A percentile compares a stretch with the other conserved stretches of the same genome.
Conservation (phyloP, 2,329 filamentous ascomycete species). For the Albophoma yamanashiensis region DNA sequence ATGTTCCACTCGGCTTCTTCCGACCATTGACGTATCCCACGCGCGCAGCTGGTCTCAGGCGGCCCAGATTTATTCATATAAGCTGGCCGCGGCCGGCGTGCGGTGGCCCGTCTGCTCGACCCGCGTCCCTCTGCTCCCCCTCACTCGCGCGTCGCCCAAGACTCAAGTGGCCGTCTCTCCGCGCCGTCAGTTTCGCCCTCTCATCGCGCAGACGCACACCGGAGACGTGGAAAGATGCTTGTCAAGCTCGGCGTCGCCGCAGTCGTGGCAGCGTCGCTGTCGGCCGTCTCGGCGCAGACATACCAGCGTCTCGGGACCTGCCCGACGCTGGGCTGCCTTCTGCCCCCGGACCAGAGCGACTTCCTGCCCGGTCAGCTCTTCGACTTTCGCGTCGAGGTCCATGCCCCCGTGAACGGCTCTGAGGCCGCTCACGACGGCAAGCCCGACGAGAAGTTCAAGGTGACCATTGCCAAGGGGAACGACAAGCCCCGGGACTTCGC, state of each 20-base stretch:
- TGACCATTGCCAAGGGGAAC: slow-evolving; percentile 60
- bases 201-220: not conserved
- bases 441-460: slow-evolving; percentile 65
- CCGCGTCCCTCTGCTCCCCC: not conserved
- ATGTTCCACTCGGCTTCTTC: slow-evolving; percentile 1
- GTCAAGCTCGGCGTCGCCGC: slow-evolving; percentile 24
- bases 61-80: not conserved
- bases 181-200: not conserved
- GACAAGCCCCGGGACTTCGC: slow-evolving; percentile 41
- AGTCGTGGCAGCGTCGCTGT: slow-evolving; percentile 21
- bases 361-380: slow-evolving; percentile 79
- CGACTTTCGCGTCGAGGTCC: slow-evolving; percentile 73
- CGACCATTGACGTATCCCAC: not conserved
- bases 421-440: slow-evolving; percentile 60
- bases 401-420: slow-evolving; percentile 71
- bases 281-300: slow-evolving; percentile 41
- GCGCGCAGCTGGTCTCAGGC: not conserved
- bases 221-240: slow-evolving; percentile 16
- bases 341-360: slow-evolving; percentile 58
- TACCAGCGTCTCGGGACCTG: slow-evolving; percentile 50
- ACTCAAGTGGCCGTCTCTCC: not conserved
- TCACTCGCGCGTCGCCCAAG: not conserved
- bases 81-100: not conserved
- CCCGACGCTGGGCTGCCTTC: slow-evolving; percentile 46
- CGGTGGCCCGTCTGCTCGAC: not conserved